These are phyloP conservation scores for Desmodesmus armatus DNA, from an alignment of 139 green algal genomes.

Conservation along the genomic window DNA sequence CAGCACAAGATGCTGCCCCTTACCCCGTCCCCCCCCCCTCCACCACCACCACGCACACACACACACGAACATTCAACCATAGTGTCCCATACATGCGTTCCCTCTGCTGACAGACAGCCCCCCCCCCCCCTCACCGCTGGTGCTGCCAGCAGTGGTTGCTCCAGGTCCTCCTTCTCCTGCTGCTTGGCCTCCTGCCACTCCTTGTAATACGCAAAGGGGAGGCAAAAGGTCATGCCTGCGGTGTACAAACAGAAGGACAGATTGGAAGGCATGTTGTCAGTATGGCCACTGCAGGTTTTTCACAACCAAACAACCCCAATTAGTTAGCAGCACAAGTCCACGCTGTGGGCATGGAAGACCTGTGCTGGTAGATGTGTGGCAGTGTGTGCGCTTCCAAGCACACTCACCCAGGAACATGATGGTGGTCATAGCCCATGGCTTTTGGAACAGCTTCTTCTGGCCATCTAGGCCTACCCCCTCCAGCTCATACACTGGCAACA, in stretches of 20 bases:
- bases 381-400: not conserved
- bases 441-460: slow-evolving; percentile 70
- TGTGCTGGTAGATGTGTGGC: not conserved
- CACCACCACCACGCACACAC: too few relatives aligned
- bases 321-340: too few relatives aligned
- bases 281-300: not conserved
- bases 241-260: too few relatives aligned
- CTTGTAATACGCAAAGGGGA: slow-evolving; percentile 68
- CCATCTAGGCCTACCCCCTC: slow-evolving; percentile 59
- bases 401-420: slow-evolving; percentile 64
- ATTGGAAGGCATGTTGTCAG: too few relatives aligned
- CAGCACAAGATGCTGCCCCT: too few relatives aligned
- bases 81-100: not conserved
- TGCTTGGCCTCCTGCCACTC: slow-evolving; percentile 47
- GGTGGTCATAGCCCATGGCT: slow-evolving; percentile 74
- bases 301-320: too few relatives aligned
- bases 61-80: too few relatives aligned
- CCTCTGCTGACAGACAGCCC: not conserved
- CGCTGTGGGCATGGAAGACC: too few relatives aligned
- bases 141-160: slow-evolving; percentile 53
- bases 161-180: slow-evolving; percentile 8
- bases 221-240: slow-evolving; percentile 74
- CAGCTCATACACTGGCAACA: slow-evolving; percentile 76
- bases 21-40: too few relatives aligned
- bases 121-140: too few relatives aligned